phyloP scores from a whole-genome alignment of 495 filamentous ascomycete genomes.

The Glarea lozoyensis region DNA sequence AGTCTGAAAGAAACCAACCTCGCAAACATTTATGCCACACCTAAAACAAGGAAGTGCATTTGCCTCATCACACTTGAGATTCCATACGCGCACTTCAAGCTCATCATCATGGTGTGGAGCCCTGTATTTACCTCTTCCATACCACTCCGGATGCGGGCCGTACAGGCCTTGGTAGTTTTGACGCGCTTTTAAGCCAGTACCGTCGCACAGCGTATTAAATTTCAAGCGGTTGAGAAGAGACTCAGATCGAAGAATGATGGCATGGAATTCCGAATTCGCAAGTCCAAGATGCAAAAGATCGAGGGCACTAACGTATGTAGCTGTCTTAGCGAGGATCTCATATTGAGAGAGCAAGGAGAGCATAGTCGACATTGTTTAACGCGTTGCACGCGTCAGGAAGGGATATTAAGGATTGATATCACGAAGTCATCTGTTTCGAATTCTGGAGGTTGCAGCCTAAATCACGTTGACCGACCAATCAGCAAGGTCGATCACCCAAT shows the following conservation, averaged over 20 bases:
- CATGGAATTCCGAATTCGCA: constrained; percentile 2
- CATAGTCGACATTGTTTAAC: background rate
- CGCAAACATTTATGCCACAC: constrained; percentile 19
- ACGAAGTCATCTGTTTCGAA: too few species aligned
- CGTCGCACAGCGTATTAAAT: constrained; percentile 3
- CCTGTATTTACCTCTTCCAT: background rate
- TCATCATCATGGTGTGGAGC: constrained; percentile 11
- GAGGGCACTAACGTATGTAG: background rate
- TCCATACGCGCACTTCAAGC: constrained; percentile 17
- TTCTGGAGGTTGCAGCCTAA: too few species aligned
- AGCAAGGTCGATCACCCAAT: too few species aligned
- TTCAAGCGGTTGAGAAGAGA: constrained; percentile 1
- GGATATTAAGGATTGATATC: too few species aligned
- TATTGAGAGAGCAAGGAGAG: constrained; percentile 1
- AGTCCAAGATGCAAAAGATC: constrained; percentile 5
- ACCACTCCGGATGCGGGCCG: background rate
- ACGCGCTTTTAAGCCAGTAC: background rate
- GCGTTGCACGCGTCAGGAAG: too few species aligned
- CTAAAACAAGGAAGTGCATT: constrained; percentile 17
- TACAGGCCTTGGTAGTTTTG: background rate
- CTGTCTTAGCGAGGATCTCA: constrained; percentile 1
- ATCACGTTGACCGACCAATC: too few species aligned
- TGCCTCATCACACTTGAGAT: constrained; percentile 10
- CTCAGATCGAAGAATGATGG: constrained; percentile 1
- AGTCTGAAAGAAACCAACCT: constrained; percentile 1